phyloP scores from a whole-genome alignment of 2,329 filamentous ascomycete genomes.

The Colletotrichum somersetense region DNA sequence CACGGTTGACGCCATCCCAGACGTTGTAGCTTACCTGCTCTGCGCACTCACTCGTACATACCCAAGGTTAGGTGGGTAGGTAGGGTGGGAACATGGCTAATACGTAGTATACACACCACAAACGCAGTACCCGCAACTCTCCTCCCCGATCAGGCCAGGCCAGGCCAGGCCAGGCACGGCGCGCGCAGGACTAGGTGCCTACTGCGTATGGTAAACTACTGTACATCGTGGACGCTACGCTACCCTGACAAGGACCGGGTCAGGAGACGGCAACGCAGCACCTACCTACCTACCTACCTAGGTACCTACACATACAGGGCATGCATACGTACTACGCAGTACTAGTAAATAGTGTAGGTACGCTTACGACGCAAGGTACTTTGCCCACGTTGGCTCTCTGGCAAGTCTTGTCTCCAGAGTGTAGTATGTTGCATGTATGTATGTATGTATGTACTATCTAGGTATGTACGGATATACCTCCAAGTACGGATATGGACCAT shows the following conservation, averaged over 20 bases:
- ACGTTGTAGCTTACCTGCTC: conserved; percentile 21
- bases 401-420: background rate
- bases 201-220: no score
- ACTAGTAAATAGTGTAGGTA: background rate
- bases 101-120: background rate
- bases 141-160: conserved; percentile 26
- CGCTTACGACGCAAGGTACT: conserved; percentile 24
- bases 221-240: background rate
- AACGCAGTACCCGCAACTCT: conserved; percentile 31
- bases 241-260: conserved; percentile 32
- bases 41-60: no score
- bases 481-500: background rate
- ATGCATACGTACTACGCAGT: no score
- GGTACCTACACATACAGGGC: no score
- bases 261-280: conserved; percentile 21
- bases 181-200: conserved; percentile 24
- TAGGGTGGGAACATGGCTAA: no score
- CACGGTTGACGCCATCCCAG: conserved; percentile 9
- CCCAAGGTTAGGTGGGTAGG: no score
- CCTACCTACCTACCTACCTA: background rate
- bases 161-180: conserved; percentile 34
- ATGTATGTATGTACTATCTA: background rate
- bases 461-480: background rate
- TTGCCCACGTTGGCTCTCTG: conserved; percentile 10
- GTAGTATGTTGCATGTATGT: no score